Base-by-base conservation (phyloP, 116 monocot genomes). In the Zostera marina region DNA sequence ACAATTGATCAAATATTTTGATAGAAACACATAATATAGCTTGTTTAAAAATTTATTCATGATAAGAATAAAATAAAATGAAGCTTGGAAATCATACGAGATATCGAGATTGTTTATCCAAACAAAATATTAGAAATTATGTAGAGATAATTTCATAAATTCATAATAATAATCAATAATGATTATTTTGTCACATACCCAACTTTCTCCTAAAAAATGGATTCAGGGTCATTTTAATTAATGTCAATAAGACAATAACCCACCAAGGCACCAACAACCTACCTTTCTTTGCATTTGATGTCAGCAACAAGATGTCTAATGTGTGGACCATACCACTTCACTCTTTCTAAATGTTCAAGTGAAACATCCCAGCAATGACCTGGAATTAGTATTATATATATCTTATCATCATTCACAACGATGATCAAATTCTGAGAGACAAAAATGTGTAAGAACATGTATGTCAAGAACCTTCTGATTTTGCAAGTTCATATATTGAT, bases 291-390 rank as follows among this genome's bases (percentile, higher is more conserved):
- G 72, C 93, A 87, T 59, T 54, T 81, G 20, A 87, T 53, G 73
- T 93, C 93, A 23, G 71, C 87, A 10, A 87, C 83, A 51, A 93
- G 61, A 68, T 93, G 93, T 9, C 76, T 83, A 56, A 93, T 79
- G 17, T 73, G 87, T 23, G 93, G 93, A 8, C 81, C 93, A 41
- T 93, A 93, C 81, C 79, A 93, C 60, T 93, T 93, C 11, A 93
- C 84, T 7, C 79, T 73, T 66, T 93, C 84, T 41, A 93, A 43
- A 59, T 93, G 87, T 8, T 81, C 69, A 59, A 88, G 7, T 13
- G 84, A 70, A 47, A 87, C 77, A 56, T 79, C 70, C 93, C 93
- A 93, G 46, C 2, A 57, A 63, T 73, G 73, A 51, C 93, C 93
- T 87, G 72, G 5, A 16, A 48, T 49, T 49, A 12, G 24, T n/a